Base-by-base conservation (phyloP, 768 basidiomycete genomes). In the Hebeloma cylindrosporum region DNA sequence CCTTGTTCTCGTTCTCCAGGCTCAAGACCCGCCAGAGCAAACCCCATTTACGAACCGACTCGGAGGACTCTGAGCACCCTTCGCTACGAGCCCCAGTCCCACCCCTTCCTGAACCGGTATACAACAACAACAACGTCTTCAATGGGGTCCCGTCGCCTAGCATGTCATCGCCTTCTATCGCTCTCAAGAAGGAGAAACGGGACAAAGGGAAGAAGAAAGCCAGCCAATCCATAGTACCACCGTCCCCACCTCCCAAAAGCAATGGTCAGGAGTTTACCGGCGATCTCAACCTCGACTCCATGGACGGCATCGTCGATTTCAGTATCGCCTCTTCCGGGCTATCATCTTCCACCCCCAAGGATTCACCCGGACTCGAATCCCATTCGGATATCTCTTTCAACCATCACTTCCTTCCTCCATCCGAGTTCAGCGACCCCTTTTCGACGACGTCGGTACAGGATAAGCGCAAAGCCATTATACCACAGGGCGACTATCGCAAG, bases 221-320 rank as follows among this genome's bases (percentile, higher is more conserved):
- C 7, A 53, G 50, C 40, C 51, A 50, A 54, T 67, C 64, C 40
- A 53, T 61, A 21, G 61, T 43, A 13, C 50, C 67, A 0, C 62
- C 68, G 0, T 59, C 60, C 25, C 63, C 64, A 36, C 59, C 53
- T 23, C 59, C 57, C 21, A 66, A 66, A 31, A 60, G 60, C 32
- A 66, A 63, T 21, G 45, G 32, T 40, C 62, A 61, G 26, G 65
- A 68, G 17, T 67, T 79, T 46, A 67, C 63, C 17, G 74, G 88
- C 31, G 85, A 89, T 61, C 79, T 78, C 14, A 78, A 92, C 59
- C 61, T 90, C 32, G 77, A 84, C 7, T 67, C 78, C 39, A 92
- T 96, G 78, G 84, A 88, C 28, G 93, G 86, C 5, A 92, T 96
- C 58, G 69, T 95, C 50, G 73, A 92, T 61, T 64, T 69, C 1